A percentile compares a stretch with the other conserved stretches of the same genome.
phyloP scores from a whole-genome alignment of 2,329 filamentous ascomycete genomes.

The Aspergillus spinulosporus region DNA sequence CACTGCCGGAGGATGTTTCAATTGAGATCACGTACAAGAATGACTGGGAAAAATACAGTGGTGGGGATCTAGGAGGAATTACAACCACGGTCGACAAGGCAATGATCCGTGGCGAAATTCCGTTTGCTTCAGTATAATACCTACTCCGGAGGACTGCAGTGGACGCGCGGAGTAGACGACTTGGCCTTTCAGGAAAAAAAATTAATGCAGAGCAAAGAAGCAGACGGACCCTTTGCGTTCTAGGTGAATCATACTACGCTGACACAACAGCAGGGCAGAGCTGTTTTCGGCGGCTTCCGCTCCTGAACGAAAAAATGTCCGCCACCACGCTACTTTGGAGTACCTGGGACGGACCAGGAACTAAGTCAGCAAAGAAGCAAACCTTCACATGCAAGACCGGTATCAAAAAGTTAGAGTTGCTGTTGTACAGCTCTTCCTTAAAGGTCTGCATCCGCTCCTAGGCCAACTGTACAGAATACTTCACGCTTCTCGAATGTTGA shows the following conservation, averaged over 20 bases:
- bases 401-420: neutral
- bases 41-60: slow-evolving; percentile 18
- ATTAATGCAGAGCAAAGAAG: neutral
- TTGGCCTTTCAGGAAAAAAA: neutral
- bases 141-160: neutral
- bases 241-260: neutral
- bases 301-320: slow-evolving; percentile 15
- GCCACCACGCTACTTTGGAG: neutral
- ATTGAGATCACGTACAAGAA: slow-evolving; percentile 11
- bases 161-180: no score
- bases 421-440: neutral
- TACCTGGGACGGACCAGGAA: neutral
- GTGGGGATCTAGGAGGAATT: slow-evolving; percentile 19
- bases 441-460: neutral
- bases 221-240: no score
- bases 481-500: neutral
- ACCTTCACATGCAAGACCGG: slow-evolving; percentile 1
- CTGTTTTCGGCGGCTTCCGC: slow-evolving; percentile 21
- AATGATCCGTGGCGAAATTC: slow-evolving; percentile 23
- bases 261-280: neutral
- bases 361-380: neutral
- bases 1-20: neutral
- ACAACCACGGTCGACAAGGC: neutral
- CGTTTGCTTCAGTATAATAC: slow-evolving; percentile 9
- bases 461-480: neutral